Conservation (phyloP, 2,329 filamentous ascomycete species). For the Fonsecaea erecta region DNA sequence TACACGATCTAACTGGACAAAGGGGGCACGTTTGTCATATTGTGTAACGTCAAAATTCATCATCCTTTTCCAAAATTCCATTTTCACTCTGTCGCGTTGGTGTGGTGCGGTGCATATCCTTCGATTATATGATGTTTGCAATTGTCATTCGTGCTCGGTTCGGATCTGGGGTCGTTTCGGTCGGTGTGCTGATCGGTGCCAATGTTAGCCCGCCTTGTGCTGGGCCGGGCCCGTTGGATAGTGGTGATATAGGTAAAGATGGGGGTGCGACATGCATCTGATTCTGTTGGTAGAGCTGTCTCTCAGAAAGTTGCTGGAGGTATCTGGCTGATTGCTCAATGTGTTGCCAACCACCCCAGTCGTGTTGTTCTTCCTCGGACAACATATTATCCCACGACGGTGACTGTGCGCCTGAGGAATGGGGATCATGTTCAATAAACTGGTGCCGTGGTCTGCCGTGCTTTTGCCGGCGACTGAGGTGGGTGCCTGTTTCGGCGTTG, state of each 20-base stretch:
- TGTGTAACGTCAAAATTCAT: conserved; percentile 16
- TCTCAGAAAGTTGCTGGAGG: conserved; percentile 51
- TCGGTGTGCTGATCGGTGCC: conserved; percentile 25
- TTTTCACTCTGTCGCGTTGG: not conserved
- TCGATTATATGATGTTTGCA: conserved; percentile 48
- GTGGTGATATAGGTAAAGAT: conserved; percentile 31
- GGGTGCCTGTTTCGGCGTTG: conserved; percentile 56
- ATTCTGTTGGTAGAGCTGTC: conserved; percentile 23
- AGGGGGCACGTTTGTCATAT: not conserved
- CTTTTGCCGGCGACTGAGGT: conserved; percentile 35
- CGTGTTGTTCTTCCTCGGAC: conserved; percentile 62
- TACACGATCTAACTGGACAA: not conserved
- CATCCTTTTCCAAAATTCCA: not conserved
- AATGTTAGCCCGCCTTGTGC: conserved; percentile 30
- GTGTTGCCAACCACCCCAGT: conserved; percentile 81
- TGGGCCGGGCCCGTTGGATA: conserved; percentile 30
- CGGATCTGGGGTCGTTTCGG: conserved; percentile 39
- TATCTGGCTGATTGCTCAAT: conserved; percentile 68
- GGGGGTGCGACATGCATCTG: conserved; percentile 3
- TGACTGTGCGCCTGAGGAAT: conserved; percentile 28
- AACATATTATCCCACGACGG: conserved; percentile 42
- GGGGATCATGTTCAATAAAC: conserved; percentile 28
- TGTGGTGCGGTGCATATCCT: not conserved
- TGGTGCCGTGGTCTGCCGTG: conserved; percentile 32
- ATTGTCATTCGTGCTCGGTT: conserved; percentile 52